Evolutionary conservation across 129 eudicot genomes (phyloP).

Genomic region (Escallonia rubra): DNA sequence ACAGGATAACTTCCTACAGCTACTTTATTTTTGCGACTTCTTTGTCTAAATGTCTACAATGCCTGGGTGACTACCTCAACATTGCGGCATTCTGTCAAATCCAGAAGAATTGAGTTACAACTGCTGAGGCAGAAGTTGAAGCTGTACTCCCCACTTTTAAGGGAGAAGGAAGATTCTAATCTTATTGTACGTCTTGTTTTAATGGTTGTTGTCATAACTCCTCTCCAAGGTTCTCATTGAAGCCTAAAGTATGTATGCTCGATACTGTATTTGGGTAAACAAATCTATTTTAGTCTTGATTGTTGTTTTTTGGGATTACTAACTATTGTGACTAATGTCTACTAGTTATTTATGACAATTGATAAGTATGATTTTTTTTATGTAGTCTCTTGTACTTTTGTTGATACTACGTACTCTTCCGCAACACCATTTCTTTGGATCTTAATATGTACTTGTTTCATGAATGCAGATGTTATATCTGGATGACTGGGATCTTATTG

Average conservation of each 20-base stretch:
- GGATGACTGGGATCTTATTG: constrained; percentile 39
- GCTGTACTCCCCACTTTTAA: constrained; percentile 41
- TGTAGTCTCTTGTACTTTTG: too few species aligned
- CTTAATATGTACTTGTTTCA: not conserved
- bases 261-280: not conserved
- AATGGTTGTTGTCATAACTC: not conserved
- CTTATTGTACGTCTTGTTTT: not conserved
- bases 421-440: too few species aligned
- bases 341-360: too few species aligned
- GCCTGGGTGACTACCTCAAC: constrained; percentile 38
- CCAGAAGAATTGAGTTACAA: constrained; percentile 38
- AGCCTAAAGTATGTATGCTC: not conserved
- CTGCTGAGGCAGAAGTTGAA: constrained; percentile 30
- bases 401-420: not conserved
- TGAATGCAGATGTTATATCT: constrained; percentile 37
- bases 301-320: too few species aligned
- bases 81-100: constrained; percentile 29
- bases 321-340: too few species aligned
- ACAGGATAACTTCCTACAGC: too few species aligned
- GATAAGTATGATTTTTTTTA: too few species aligned
- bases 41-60: constrained; percentile 15
- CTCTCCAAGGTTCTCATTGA: too few species aligned
- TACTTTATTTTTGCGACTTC: not conserved
- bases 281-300: too few species aligned
- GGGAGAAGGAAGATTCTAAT: constrained; percentile 34